Base-by-base conservation (phyloP, 139 green algal genomes). In the Chlorella sp. region DNA sequence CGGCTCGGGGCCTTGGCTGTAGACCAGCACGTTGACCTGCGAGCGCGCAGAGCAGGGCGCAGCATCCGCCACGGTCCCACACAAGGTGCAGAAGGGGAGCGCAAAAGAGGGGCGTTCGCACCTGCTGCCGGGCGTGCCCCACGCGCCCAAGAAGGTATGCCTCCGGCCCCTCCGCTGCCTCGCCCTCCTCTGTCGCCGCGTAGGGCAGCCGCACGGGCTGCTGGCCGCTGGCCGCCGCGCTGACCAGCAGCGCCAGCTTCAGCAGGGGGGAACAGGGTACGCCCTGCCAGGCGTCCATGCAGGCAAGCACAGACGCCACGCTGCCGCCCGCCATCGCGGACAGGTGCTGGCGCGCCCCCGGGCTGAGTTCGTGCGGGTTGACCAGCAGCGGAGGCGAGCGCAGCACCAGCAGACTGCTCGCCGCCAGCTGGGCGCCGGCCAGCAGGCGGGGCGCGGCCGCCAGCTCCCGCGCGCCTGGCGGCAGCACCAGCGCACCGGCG, bases 241-340 rank as follows among this genome's bases (percentile, higher is more conserved):
- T 84, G 21, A 81, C 66, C 45, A 84, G 66, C 58, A 81, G 11
- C 0, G 46, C 58, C n/a, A 84, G 48, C 45, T 58, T 63, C 2
- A 77, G 25, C 27, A 67, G 46, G 9, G 69, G 51, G 42, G 38
- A 48, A 36, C 61, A n/a, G 19, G 79, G 41, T 7, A 45, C 36
- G 2, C 36, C 45, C 17, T 81, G 40, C 14, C 63, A 69, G 12
- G 38, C 56, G 27, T 63, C 40, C 50, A 84, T 38, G 15, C 41
- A 42, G 3, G 67, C 27, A 27, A 79, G 53, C 4, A 73, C 12
- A 4, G 25, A 55, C 0, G 43, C 41, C 29, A 83, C 56, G 23
- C 71, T 33, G 31, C 19, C 51, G 3, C 41, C 23, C 8, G 71
- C 58, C 58, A 68, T 43, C 23, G 71, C 58, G 9, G 56, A 15